Conservation (phyloP, 108 stramenopile species). For the Schizochytrium sp. region DNA sequence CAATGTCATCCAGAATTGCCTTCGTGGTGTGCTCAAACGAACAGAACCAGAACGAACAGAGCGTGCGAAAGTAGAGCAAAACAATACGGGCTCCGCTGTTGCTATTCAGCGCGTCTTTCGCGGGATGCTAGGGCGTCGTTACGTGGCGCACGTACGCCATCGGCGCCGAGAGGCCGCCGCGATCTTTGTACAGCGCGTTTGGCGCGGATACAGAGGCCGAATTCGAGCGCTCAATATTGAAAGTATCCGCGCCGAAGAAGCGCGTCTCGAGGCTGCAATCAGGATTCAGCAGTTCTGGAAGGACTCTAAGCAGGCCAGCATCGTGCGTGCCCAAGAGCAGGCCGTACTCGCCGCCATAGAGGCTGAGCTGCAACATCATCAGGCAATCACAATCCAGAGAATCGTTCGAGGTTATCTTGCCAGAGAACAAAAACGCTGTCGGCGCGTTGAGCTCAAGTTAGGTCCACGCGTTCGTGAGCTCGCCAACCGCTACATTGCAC, state of each 20-base stretch:
- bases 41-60: background rate
- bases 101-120: background rate
- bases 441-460: background rate
- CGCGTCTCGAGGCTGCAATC: background rate
- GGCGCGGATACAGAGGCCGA: background rate
- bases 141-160: background rate
- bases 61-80: background rate
- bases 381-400: background rate
- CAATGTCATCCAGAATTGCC: background rate
- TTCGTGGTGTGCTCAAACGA: background rate
- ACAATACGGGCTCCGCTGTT: background rate
- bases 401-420: background rate
- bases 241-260: background rate
- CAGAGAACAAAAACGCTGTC: background rate
- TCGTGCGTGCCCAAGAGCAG: background rate
- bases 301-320: background rate
- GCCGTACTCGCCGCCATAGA: background rate
- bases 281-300: background rate
- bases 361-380: background rate
- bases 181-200: background rate
- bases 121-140: background rate
- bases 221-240: background rate
- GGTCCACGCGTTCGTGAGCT: constrained; percentile 7
- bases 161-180: background rate
- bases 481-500: background rate